Evolutionary conservation across 2,329 filamentous ascomycete species (phyloP).

Genomic region (Zymoseptoria tritici): DNA sequence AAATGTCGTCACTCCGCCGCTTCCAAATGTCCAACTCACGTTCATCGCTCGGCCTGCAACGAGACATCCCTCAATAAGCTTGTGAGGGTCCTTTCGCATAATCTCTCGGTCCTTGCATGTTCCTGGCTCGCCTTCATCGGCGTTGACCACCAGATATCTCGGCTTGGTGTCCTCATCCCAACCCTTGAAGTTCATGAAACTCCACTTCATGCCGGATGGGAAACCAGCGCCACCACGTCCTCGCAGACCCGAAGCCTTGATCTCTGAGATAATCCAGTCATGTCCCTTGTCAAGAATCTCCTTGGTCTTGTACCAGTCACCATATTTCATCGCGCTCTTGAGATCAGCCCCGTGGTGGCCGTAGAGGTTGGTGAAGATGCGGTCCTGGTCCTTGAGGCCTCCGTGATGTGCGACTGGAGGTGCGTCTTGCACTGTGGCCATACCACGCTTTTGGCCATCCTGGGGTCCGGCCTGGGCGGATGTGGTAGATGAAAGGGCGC

Average conservation of each 20-base stretch:
- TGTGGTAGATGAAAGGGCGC: constrained; percentile 23
- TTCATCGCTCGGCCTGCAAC: constrained; percentile 98
- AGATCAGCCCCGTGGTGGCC: constrained; percentile 84
- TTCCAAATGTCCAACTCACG: constrained; percentile 22
- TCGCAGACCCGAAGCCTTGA: constrained; percentile 92
- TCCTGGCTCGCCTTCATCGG: constrained; percentile 95
- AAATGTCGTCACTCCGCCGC: neutral
- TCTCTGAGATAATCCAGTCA: constrained; percentile 96
- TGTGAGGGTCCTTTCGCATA: constrained; percentile 99
- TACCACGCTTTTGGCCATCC: constrained; percentile 52
- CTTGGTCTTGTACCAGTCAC: constrained; percentile 99
- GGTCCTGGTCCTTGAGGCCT: constrained; percentile 88
- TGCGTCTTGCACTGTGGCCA: constrained; percentile 51
- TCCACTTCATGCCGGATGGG: constrained; percentile 96
- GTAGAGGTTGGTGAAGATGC: constrained; percentile 99
- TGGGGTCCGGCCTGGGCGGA: constrained; percentile 23
- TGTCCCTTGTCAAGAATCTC: constrained; percentile 95
- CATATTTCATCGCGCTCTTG: constrained; percentile 93
- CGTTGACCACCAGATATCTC: constrained; percentile 94
- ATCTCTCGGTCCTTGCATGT: constrained; percentile 99
- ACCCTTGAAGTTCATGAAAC: constrained; percentile 98
- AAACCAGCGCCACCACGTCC: constrained; percentile 97
- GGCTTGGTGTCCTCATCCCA: constrained; percentile 98
- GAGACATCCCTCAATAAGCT: constrained; percentile 94
- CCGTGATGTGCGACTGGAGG: constrained; percentile 63